phyloP scores from a whole-genome alignment of 352 stramenopile species.

The Phytophthora cactorum region DNA sequence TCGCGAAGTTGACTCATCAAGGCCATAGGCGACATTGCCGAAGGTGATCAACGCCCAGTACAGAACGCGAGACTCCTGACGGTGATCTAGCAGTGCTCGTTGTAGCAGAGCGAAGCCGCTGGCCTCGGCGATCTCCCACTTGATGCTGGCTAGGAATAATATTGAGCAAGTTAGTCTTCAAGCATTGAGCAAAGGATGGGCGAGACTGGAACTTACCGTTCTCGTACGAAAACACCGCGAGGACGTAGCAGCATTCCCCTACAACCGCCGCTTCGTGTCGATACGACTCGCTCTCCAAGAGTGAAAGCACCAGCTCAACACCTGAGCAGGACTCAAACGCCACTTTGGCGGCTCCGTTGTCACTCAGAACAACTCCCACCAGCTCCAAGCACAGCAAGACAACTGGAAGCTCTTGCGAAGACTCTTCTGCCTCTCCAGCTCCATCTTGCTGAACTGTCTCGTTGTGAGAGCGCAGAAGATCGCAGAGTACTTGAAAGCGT shows the following conservation, averaged over 20 bases:
- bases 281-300: conserved; percentile 41
- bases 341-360: conserved; percentile 47
- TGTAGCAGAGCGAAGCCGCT: conserved; percentile 51
- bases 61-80: conserved; percentile 43
- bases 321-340: conserved; percentile 36
- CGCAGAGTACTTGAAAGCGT: conserved; percentile 38
- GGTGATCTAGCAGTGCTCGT: conserved; percentile 43
- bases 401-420: conserved; percentile 14
- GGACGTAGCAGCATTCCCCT: conserved; percentile 58
- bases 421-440: conserved; percentile 10
- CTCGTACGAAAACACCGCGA: conserved; percentile 62
- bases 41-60: conserved; percentile 67
- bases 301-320: conserved; percentile 36
- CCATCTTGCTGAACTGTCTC: neutral
- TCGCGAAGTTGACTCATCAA: conserved; percentile 14
- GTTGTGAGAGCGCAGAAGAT: conserved; percentile 19
- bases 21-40: conserved; percentile 60
- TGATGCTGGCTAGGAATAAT: conserved; percentile 25
- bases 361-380: conserved; percentile 30
- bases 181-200: neutral
- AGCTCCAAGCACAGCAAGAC: conserved; percentile 30
- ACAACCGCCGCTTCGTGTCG: conserved; percentile 38
- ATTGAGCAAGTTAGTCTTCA: neutral
- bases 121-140: conserved; percentile 47
- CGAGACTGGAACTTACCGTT: conserved; percentile 45